phyloP scores from a whole-genome alignment of 1,284 basidiomycete species.

The Austroboletus novae-zelandiae region DNA sequence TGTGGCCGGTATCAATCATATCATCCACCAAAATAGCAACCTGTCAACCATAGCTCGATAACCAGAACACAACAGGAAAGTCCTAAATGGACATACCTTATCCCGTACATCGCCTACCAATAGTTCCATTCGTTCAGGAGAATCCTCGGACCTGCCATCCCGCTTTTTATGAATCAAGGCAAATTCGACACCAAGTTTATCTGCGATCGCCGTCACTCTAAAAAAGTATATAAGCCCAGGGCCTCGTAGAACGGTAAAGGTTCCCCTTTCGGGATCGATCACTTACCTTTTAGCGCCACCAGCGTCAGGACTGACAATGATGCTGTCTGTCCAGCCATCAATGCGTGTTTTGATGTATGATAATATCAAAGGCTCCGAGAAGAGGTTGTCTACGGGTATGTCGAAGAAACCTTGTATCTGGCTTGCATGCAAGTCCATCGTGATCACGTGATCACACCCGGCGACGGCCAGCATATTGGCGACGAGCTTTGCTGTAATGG shows the following conservation, averaged over 20 bases:
- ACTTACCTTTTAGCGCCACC: conserved; percentile 95
- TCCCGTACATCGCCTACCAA: conserved; percentile 95
- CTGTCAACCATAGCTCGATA: conserved; percentile 36
- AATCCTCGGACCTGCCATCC: conserved; percentile 53
- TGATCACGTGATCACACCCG: conserved; percentile 98
- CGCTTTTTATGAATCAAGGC: conserved; percentile 95
- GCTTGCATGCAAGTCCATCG: conserved; percentile 97
- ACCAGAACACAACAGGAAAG: not conserved
- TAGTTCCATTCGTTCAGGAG: conserved; percentile 85
- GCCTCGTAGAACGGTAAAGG: not conserved
- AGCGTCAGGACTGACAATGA: conserved; percentile 96
- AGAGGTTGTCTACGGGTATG: conserved; percentile 97
- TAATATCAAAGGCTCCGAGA: conserved; percentile 85
- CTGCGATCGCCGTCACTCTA: conserved; percentile 92
- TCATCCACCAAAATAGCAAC: conserved; percentile 95
- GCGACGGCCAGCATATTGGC: conserved; percentile 97
- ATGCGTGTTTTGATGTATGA: conserved; percentile 89
- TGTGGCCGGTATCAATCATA: conserved; percentile 96
- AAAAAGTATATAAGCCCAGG: conserved; percentile 5
- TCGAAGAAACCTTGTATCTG: conserved; percentile 99
- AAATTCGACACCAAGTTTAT: conserved; percentile 95
- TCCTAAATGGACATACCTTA: conserved; percentile 54
- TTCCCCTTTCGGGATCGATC: not conserved
- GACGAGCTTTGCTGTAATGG: conserved; percentile 97
- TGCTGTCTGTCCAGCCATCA: conserved; percentile 82